Percentiles rank a stretch among this genome's conserved stretches.
Conservation (phyloP, 1,284 basidiomycete genomes). For the Xerocomus nothofagi region DNA sequence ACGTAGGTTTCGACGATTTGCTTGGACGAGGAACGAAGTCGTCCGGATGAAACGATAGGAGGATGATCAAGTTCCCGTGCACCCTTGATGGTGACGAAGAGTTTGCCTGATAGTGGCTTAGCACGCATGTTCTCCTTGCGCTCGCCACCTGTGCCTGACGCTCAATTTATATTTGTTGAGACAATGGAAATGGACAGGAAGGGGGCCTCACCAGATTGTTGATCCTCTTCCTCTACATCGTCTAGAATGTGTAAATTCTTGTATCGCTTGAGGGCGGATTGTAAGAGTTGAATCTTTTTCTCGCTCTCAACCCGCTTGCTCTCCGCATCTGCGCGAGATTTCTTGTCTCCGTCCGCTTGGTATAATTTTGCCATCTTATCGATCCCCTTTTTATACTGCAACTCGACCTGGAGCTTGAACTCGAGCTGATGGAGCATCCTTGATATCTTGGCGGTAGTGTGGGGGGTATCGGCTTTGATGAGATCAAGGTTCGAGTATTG, state of each 20-base stretch:
- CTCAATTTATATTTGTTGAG: constrained; percentile 27
- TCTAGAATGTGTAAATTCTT: constrained; percentile 95
- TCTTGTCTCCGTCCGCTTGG: constrained; percentile 94
- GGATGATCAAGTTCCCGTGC: constrained; percentile 96
- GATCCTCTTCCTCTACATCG: constrained; percentile 80
- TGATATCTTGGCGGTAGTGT: constrained; percentile 95
- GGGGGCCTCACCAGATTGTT: constrained; percentile 42
- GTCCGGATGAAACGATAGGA: constrained; percentile 59
- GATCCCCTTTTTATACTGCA: constrained; percentile 97
- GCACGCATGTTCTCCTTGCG: constrained; percentile 88
- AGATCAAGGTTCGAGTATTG: constrained; percentile 83
- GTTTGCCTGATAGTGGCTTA: constrained; percentile 92
- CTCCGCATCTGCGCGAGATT: constrained; percentile 88
- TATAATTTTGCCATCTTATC: constrained; percentile 98
- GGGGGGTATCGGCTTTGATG: constrained; percentile 96
- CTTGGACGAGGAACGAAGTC: constrained; percentile 76
- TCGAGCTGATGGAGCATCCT: constrained; percentile 98
- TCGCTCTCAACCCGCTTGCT: constrained; percentile 93
- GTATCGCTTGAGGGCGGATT: constrained; percentile 92
- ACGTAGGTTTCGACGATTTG: constrained; percentile 85
- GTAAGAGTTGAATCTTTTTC: constrained; percentile 92
- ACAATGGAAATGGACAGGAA: background rate
- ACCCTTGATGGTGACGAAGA: constrained; percentile 85
- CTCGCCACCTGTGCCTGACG: constrained; percentile 75
- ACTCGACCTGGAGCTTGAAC: constrained; percentile 98